A percentile compares a stretch with the other conserved stretches of the same genome.
Conservation (phyloP, 495 filamentous ascomycete genomes). For the Penicillium cosmopolitanum region DNA sequence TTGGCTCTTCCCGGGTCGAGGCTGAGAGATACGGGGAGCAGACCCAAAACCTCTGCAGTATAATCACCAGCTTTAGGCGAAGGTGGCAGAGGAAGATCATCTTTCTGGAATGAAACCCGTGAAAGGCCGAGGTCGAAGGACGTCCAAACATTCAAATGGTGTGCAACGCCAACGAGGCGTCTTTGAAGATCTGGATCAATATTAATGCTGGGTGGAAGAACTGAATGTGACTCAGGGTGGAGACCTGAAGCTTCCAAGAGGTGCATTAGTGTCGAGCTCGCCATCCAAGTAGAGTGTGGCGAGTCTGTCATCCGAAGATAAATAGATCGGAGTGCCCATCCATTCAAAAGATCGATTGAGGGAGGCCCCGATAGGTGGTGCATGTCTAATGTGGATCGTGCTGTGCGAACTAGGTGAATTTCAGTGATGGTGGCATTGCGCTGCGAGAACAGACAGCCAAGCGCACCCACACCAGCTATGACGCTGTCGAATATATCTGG, state of each 20-base stretch:
- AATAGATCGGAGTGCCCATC: constrained; percentile 47
- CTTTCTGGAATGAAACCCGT: constrained; percentile 37
- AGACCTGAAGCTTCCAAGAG: constrained; percentile 53
- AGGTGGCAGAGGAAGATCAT: constrained; percentile 27
- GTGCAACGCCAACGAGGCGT: constrained; percentile 45
- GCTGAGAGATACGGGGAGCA: constrained; percentile 40
- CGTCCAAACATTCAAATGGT: constrained; percentile 49
- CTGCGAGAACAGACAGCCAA: constrained; percentile 48
- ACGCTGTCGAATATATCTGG: constrained; percentile 42
- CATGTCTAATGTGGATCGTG: constrained; percentile 40
- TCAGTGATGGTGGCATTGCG: constrained; percentile 34
- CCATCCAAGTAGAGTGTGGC: constrained; percentile 54
- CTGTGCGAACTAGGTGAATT: constrained; percentile 39
- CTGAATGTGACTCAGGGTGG: constrained; percentile 38
- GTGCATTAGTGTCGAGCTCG: constrained; percentile 54
- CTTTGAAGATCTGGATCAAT: constrained; percentile 38
- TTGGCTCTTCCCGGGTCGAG: constrained; percentile 37
- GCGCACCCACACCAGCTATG: constrained; percentile 45
- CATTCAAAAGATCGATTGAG: constrained; percentile 40
- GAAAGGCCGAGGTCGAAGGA: constrained; percentile 56
- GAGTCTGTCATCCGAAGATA: constrained; percentile 53
- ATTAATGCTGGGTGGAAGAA: constrained; percentile 19
- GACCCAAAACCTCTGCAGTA: constrained; percentile 40
- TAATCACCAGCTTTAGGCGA: constrained; percentile 32
- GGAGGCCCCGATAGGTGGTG: constrained; percentile 24